Percentiles rank a stretch among this genome's conserved stretches.
Conservation (phyloP, 768 basidiomycete species). For the Tricholoma flavovirens region DNA sequence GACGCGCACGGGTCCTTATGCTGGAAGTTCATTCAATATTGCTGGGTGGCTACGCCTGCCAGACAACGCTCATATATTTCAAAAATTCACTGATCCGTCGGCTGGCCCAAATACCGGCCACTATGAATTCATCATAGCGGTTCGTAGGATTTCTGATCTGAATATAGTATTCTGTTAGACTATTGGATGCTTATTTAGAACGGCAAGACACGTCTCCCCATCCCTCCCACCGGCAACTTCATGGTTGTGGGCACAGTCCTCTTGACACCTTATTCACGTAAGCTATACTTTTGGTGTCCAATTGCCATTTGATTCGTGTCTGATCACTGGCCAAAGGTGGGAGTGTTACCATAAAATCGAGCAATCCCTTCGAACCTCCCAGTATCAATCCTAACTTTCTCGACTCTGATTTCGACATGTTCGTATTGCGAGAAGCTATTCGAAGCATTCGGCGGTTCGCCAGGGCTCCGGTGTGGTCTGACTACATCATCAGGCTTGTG, state of each 20-base stretch:
- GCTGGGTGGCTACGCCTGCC: slow-evolving; percentile 23
- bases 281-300: slow-evolving; percentile 1
- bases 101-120: slow-evolving; percentile 23
- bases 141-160: slow-evolving; percentile 9
- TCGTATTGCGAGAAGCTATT: slow-evolving; percentile 23
- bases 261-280: slow-evolving; percentile 25
- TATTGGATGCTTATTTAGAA: slow-evolving; percentile 5
- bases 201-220: slow-evolving; percentile 17
- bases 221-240: slow-evolving; percentile 22
- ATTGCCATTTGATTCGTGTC: not conserved
- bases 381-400: slow-evolving; percentile 47
- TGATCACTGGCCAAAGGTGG: slow-evolving; percentile 17
- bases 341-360: slow-evolving; percentile 29
- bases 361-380: slow-evolving; percentile 37
- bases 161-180: not conserved
- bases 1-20: slow-evolving; percentile 15
- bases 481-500: slow-evolving; percentile 16
- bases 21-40: slow-evolving; percentile 13
- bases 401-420: slow-evolving; percentile 20
- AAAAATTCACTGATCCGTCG: slow-evolving; percentile 20
- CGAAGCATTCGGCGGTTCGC: slow-evolving; percentile 19
- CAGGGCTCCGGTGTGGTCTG: slow-evolving; percentile 20
- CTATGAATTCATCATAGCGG: slow-evolving; percentile 25
- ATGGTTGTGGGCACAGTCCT: slow-evolving; percentile 21
- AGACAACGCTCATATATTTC: slow-evolving; percentile 16